Base-by-base conservation (phyloP, 2,329 filamentous ascomycete genomes). In the Drechmeria coniospora region DNA sequence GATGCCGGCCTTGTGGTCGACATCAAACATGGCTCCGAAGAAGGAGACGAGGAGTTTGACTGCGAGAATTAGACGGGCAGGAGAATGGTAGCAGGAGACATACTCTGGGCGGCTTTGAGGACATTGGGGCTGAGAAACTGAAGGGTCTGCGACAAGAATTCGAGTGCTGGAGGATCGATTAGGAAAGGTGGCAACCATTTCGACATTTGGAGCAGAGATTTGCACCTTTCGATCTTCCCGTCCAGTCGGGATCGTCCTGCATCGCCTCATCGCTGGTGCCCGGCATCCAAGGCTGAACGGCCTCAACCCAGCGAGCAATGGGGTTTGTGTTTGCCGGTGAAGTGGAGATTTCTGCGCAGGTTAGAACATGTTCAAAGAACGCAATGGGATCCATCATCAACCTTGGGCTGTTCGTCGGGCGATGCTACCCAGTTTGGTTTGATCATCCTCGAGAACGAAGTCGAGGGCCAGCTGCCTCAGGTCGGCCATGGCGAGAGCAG, bases 1-100 rank as follows among this genome's bases (percentile, higher is more conserved):
- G 30, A 72, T 61, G 22, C 68, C 68, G n/a, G 65, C 66, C 40
- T 66, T 66, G 47, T 70, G 65, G 36, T 72, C 67, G 29, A 65
- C 60, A 3, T 63, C 63, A 36, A 71, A 72, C 54, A 72, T 66
- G 32, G 63, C 61, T 10, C 62, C 60, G 31, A 73, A 73, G 49
- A 71, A 73, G 20, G 53, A 51, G 15, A 68, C 51, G 7, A 68
- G 43, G 1, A 66, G 44, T 27, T 60, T 58, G 18, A 65, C 53
- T 56, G 26, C 8, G 8, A 4, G 8, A 6, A 25, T 34, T 14
- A 35, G 31, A 27, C 10, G 12, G 6, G 4, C 8, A 12, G 6
- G n/a, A 22, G 3, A 5, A 3, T 8, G 11, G 9, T 6, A 9
- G 4, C 13, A 13, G 17, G 9, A 4, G 7, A 19, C 39, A 32